A percentile compares a stretch with the other conserved stretches of the same genome.
Evolutionary conservation across 805 yeast genomes (phyloP).

Genomic region (Pichia exigua): DNA sequence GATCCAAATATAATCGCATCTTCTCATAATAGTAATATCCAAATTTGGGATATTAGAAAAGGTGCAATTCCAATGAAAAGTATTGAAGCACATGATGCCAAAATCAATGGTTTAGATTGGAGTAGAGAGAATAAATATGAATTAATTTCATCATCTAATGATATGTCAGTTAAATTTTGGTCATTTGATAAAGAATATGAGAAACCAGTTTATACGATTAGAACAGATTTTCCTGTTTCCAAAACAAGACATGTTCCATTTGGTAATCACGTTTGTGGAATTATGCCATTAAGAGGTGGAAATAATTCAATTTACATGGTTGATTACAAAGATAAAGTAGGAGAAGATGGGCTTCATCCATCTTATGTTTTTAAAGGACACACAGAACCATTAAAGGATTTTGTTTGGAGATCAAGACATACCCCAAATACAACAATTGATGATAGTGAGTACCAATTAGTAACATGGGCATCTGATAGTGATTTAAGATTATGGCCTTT

Average conservation of each 20-base stretch:
- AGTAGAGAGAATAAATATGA: conserved; percentile 50
- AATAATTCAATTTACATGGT: conserved; percentile 51
- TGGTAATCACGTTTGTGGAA: conserved; percentile 73
- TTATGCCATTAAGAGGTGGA: conserved; percentile 90
- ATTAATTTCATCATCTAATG: conserved; percentile 80
- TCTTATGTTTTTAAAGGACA: conserved; percentile 70
- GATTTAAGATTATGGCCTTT: conserved; percentile 80
- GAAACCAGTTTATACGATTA: conserved; percentile 50
- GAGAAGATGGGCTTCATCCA: conserved; percentile 39
- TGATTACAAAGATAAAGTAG: conserved; percentile 34
- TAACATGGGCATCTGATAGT: conserved; percentile 90
- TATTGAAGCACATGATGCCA: conserved; percentile 70
- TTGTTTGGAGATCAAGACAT: conserved; percentile 73
- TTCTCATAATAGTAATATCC: conserved; percentile 72
- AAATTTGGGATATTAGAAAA: conserved; percentile 83
- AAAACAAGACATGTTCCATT: conserved; percentile 85
- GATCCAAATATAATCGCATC: conserved; percentile 76
- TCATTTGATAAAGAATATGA: conserved; percentile 38
- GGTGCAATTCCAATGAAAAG: conserved; percentile 68
- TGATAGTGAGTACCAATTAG: conserved; percentile 81
- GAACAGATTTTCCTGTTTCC: conserved; percentile 79
- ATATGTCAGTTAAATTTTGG: conserved; percentile 80
- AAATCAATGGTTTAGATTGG: conserved; percentile 87
- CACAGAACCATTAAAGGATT: conserved; percentile 76
- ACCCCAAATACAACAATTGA: conserved; percentile 35